Evolutionary conservation across 2,329 filamentous ascomycete genomes (phyloP).

Genomic region (Fusarium agapanthi): DNA sequence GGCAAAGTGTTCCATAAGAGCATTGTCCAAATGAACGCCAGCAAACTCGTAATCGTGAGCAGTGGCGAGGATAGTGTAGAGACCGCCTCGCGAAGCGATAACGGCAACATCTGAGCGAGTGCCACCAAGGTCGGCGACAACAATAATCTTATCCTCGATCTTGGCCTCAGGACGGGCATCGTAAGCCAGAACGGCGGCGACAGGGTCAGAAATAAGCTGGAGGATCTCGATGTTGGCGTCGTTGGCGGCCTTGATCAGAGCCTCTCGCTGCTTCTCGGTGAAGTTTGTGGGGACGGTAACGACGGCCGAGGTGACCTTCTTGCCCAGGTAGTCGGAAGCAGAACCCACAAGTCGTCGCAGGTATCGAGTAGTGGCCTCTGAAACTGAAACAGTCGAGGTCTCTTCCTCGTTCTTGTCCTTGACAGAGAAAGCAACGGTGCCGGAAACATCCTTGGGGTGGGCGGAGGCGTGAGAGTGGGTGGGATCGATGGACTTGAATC

Average conservation of each 20-base stretch:
- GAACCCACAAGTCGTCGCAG: slow-evolving; percentile 82
- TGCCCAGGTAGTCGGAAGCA: slow-evolving; percentile 91
- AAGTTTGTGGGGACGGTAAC: slow-evolving; percentile 96
- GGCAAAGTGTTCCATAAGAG: slow-evolving; percentile 93
- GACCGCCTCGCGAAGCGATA: slow-evolving; percentile 88
- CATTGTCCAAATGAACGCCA: slow-evolving; percentile 85
- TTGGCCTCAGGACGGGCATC: slow-evolving; percentile 82
- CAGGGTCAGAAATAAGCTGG: slow-evolving; percentile 91
- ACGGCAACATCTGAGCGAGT: slow-evolving; percentile 93
- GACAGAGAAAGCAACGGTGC: slow-evolving; percentile 81
- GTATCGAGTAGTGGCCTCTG: slow-evolving; percentile 85
- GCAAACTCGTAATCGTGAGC: slow-evolving; percentile 95
- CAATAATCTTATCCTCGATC: slow-evolving; percentile 84
- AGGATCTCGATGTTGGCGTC: slow-evolving; percentile 87
- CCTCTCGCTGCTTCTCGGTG: slow-evolving; percentile 83
- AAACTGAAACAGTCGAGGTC: slow-evolving; percentile 75
- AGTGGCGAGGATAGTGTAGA: slow-evolving; percentile 95
- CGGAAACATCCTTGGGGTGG: slow-evolving; percentile 80
- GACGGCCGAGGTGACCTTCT: slow-evolving; percentile 92
- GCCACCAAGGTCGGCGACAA: slow-evolving; percentile 92
- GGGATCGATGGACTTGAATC: slow-evolving; percentile 95
- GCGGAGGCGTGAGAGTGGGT: slow-evolving; percentile 93
- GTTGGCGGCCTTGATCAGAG: slow-evolving; percentile 79
- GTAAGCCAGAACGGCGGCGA: slow-evolving; percentile 89
- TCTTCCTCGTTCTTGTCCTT: slow-evolving; percentile 76